Base-by-base conservation (phyloP, 1,284 basidiomycete genomes). In the Marasmius oreades region DNA sequence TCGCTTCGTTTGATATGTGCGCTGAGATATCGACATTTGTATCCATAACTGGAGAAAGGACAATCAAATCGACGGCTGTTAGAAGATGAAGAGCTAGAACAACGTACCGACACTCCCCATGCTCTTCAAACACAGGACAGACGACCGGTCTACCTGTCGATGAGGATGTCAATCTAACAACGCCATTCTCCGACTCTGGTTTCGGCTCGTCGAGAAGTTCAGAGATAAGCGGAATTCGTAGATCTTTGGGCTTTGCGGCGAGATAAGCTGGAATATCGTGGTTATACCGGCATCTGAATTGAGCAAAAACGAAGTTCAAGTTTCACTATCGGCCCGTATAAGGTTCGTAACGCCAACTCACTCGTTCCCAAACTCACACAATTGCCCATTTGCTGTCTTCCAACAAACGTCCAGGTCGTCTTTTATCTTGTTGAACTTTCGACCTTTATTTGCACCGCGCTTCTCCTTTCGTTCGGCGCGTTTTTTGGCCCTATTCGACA, bases 11-110 rank as follows among this genome's bases (percentile, higher is more conserved):
- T 14, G 5, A 84, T 68, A 66, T 98, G 96, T 0, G 82, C 86
- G 11, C 90, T 88, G 3, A 97, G 81, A 73, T 92, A 97, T 1
- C 96, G 86, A 68, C 96, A 99, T 70, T 93, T 92, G 73, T 92
- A 88, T 4, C 93, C 96, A 61, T 84, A 85, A 52, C 86, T 77
- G 44, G 6, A 26, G 12, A 28, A 18, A 18, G 44, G 22, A 54
- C 26, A 3, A 26, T 44, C 28, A 33, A 52, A 14, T 53, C 23
- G 18, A 42, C 5, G 7, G 12, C 26, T 11, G 22, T 24, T 24
- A 28, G 18, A 4, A n/a, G 22, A 10, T 31, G 31, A 51, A 36
- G 24, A 8, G 16, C 23, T 24, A 28, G 10, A 28, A 43, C 36
- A 26, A 55, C 61, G 18, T 59, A 78, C 74, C 74, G 85, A 73